Base-by-base conservation (phyloP, 805 yeast species). In the Candida glaebosa region DNA sequence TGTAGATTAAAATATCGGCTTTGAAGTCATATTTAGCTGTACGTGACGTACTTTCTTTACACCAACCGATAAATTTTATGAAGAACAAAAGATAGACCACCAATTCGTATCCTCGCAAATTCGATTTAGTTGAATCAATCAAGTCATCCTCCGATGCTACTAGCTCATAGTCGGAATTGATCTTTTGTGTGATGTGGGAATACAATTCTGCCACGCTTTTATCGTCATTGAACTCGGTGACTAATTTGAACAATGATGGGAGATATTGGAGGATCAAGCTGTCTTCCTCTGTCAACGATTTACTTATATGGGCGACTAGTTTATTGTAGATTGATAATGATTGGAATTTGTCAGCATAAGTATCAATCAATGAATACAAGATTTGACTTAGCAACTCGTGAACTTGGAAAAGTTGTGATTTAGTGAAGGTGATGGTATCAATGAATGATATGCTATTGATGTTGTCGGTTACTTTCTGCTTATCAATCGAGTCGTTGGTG, bases 321-420 rank as follows among this genome's bases (percentile, higher is more conserved):
- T 60, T 53, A 14, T 53, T 49, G 50, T 73, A 73, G 4, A 69
- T 59, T 0, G 63, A 57, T 5, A 53, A 34, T 10, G 58, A 45
- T 9, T 60, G 48, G 34, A 60, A 63, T 30, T 58, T 48, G 2
- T 63, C 50, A 18, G 56, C 44, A 31, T 68, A 65, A 30, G 65
- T 65, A 2, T 67, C 64, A 5, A 74, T 65, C 34, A 78, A 58
- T 2, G 84, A 82, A 50, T 59, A 77, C 5, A 84, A 64, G 1
- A 87, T 67, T 56, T 81, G 85, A 34, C 90, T 82, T 41, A 90
- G 61, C 2, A 73, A 55, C 52, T 87, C 95, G 57, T 89, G 93
- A 51, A 82, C 82, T 38, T 68, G 69, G 39, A 79, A 73, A 20
- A 87, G 66, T 47, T 79, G 79, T 42, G 76, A 78, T 47, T 88